These are phyloP conservation scores for Bacidia gigantensis DNA, from an alignment of 495 filamentous ascomycete genomes.

Conservation along the genomic window DNA sequence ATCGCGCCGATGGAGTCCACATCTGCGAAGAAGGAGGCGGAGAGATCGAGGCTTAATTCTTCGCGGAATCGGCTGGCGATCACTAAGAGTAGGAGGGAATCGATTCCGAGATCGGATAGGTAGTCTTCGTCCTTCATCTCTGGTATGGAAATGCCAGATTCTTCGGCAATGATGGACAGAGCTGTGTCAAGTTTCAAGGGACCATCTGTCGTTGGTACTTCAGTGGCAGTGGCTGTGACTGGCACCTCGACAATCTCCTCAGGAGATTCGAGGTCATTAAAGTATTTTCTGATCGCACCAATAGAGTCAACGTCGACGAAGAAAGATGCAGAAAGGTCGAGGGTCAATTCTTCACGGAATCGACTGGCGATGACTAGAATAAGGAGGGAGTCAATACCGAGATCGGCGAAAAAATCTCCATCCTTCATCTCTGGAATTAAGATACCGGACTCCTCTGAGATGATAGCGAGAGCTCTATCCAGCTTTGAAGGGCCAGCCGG, in stretches of 20 bases:
- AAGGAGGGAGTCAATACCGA: constrained; percentile 40
- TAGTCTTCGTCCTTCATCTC: constrained; percentile 22
- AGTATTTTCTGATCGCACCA: constrained; percentile 18
- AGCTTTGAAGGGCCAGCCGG: constrained; percentile 40
- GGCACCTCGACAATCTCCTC: not conserved
- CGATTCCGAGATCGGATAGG: constrained; percentile 30
- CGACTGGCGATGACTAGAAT: constrained; percentile 27
- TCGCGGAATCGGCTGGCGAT: constrained; percentile 26
- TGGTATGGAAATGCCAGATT: constrained; percentile 13
- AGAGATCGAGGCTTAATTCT: constrained; percentile 24
- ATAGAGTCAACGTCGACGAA: constrained; percentile 10
- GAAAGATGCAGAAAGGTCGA: constrained; percentile 22
- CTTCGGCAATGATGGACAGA: constrained; percentile 17
- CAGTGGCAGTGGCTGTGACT: not conserved
- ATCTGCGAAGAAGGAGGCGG: constrained; percentile 11
- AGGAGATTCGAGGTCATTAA: constrained; percentile 17
- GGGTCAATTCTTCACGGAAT: constrained; percentile 25
- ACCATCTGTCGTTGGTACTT: not conserved
- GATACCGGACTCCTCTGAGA: constrained; percentile 20
- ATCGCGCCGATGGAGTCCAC: constrained; percentile 16
- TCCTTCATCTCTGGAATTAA: constrained; percentile 18
- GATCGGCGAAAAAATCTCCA: constrained; percentile 17
- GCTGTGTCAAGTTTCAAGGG: constrained; percentile 3
- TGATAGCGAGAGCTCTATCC: constrained; percentile 29
- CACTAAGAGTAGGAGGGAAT: constrained; percentile 35